Base-by-base conservation (phyloP, 129 eudicot genomes). In the Centaurea solstitialis region DNA sequence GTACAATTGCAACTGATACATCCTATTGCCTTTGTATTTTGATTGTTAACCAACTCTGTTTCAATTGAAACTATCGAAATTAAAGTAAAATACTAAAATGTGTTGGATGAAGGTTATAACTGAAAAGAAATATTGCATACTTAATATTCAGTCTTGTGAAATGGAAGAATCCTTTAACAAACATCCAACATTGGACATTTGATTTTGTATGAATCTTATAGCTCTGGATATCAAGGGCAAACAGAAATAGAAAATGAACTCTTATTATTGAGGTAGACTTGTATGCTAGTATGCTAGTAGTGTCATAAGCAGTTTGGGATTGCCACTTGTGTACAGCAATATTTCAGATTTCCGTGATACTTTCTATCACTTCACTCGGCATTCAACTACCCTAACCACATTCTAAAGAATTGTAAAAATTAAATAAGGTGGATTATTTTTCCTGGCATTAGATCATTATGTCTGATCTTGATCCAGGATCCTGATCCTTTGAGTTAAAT, bases 261-360 rank as follows among this genome's bases (percentile, higher is more conserved):
- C 71, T 21, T 70, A 39, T 2, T 66, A 67, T 45, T 41, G 61
- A 37, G 73, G 64, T 15, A 62, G 47, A 73, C 39, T 2, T 15
- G 20, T 80, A 38, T 80, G 72, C 72, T 40, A 26, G 68, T 33
- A 79, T 69, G 76, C 53, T 80, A 59, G 39, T 30, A 13, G 39
- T 30, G 7, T 33, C 71, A 20, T 28, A 64, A 73, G 66, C 66
- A 64, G 35, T 65, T 43, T 80, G 64, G 78, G 30, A 64, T 26
- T 73, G 53, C 53, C 18, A 72, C 67, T 72, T 72, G 78, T 70
- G 64, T 64, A 59, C 26, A 80, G 22, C 41, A 22, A 57, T 61
- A 72, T 80, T 53, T 73, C 37, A 39, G 79, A 80, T n/a, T 24
- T 26, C 23, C 47, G 43, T 62, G 17, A 17, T 73, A 72, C 47